Percentiles rank a stretch among this genome's conserved stretches.
These are phyloP conservation scores for Ascocoryne sarcoides DNA, from an alignment of 2,329 filamentous ascomycete genomes.

Conservation along the genomic window DNA sequence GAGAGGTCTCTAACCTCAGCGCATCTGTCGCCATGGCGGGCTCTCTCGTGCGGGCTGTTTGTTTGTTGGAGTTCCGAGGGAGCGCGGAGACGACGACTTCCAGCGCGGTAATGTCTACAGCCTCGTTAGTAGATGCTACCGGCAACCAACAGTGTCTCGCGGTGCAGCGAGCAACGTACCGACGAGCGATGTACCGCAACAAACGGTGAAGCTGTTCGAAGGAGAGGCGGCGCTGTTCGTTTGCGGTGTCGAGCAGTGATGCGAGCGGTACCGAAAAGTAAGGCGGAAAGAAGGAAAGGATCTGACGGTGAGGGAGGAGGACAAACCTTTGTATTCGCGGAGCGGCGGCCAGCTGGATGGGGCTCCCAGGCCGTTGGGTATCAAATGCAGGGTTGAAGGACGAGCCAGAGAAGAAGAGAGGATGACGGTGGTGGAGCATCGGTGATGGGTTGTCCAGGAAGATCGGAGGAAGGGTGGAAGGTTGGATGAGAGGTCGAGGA, in stretches of 20 bases:
- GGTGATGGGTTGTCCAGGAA: too few species aligned
- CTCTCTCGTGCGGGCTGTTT: too few species aligned
- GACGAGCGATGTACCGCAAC: slow-evolving; percentile 4
- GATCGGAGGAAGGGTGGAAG: too few species aligned
- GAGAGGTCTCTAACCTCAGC: slow-evolving; percentile 16
- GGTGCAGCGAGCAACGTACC: slow-evolving; percentile 16
- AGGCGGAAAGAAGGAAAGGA: slow-evolving; percentile 20
- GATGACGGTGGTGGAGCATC: slow-evolving; percentile 8
- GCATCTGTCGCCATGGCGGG: slow-evolving; percentile 15
- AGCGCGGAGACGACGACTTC: slow-evolving; percentile 4
- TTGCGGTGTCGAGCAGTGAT: slow-evolving; percentile 12
- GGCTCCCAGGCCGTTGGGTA: slow-evolving; percentile 14
- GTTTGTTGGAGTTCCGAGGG: slow-evolving; percentile 9
- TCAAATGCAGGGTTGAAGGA: slow-evolving; percentile 11
- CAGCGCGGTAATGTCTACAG: slow-evolving; percentile 16
- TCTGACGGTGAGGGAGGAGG: slow-evolving; percentile 10
- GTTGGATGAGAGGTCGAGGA: too few species aligned
- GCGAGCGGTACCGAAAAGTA: slow-evolving; percentile 18
- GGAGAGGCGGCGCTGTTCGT: slow-evolving; percentile 1
- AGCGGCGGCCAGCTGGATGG: slow-evolving; percentile 11
- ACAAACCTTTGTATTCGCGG: slow-evolving; percentile 23
- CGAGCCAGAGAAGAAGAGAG: slow-evolving; percentile 2
- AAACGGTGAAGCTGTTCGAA: slow-evolving; percentile 3
- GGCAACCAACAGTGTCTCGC: too few species aligned
- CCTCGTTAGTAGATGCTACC: slow-evolving; percentile 18